phyloP scores from a whole-genome alignment of 1,284 basidiomycete genomes.

The Phellinidium pouzarii region DNA sequence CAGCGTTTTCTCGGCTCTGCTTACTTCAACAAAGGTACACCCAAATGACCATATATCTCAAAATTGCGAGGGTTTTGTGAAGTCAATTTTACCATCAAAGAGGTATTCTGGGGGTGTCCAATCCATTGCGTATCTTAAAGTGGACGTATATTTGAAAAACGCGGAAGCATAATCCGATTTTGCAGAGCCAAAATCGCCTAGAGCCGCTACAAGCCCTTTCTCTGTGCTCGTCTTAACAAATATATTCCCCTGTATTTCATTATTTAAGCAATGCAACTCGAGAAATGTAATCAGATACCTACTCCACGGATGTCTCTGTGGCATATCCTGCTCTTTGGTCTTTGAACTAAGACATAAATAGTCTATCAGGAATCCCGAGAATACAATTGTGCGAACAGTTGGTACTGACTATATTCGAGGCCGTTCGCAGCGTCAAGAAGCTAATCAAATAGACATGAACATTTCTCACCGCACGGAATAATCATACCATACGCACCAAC shows the following conservation, averaged over 20 bases:
- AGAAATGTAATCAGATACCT: background rate
- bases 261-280: background rate
- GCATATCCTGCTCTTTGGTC: background rate
- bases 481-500: too few species aligned
- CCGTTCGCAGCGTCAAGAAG: background rate
- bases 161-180: background rate
- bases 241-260: background rate
- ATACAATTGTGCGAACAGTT: background rate
- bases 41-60: conserved; percentile 9
- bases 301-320: background rate
- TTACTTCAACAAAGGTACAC: conserved; percentile 4
- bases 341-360: background rate
- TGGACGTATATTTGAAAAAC: background rate
- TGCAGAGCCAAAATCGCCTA: conserved; percentile 2
- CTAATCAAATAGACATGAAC: background rate
- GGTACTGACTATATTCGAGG: background rate
- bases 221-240: background rate
- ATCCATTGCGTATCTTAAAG: background rate
- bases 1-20: too few species aligned
- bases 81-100: background rate
- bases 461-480: background rate
- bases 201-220: background rate
- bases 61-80: background rate
- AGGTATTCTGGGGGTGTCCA: conserved; percentile 6
- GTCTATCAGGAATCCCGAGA: background rate